Evolutionary conservation across 73 alveolate genomes (phyloP), one percentile per base, ranked within the genome.

Genomic region (Symbiodinium pilosum): DNA sequence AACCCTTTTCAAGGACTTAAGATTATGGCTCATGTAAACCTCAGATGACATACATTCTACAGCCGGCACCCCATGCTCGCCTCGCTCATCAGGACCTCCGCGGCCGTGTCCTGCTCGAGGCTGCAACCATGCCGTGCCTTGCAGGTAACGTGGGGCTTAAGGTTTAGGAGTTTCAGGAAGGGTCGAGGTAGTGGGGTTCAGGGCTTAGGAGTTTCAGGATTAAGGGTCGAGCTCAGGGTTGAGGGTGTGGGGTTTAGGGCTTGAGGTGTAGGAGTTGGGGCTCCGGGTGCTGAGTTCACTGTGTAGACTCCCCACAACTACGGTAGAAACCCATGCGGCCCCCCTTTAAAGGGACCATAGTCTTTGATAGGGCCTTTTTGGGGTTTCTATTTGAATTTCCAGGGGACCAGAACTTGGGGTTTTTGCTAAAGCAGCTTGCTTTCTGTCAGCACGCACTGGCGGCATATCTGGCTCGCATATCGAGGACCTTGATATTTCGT

Each of bases 41-140:
- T n/a, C n/a, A n/a, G n/a, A n/a, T n/a, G n/a, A n/a, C n/a, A n/a
- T n/a, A n/a, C n/a, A n/a, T n/a, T n/a, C n/a, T n/a, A n/a, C n/a
- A n/a, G n/a, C n/a, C n/a, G n/a, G n/a, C n/a, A n/a, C n/a, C n/a
- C n/a, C n/a, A n/a, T n/a, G n/a, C n/a, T n/a, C n/a, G 73, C 73
- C 73, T 54, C 73, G 2, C 73, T 54, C 73, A 54, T 54, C 26
- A 54, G 73, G 73, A 54, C 34, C 73, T 54, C 73, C 26, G 73
- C 73, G 73, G 73, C 73, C 73, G 73, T 54, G 73, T 54, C 73
- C 73, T 54, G 73, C 34, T 54, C 73, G 73, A 54, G 34, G 73
- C 73, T 54, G 73, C 73, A 54, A 54, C 73, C 73, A 54, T 54
- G 73, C 73, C 73, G 73, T 18, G 73, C 73, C 73, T 54, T 51